phyloP scores from a whole-genome alignment of 371 early-diverging fungal genomes.

The Mortierella sp. region DNA sequence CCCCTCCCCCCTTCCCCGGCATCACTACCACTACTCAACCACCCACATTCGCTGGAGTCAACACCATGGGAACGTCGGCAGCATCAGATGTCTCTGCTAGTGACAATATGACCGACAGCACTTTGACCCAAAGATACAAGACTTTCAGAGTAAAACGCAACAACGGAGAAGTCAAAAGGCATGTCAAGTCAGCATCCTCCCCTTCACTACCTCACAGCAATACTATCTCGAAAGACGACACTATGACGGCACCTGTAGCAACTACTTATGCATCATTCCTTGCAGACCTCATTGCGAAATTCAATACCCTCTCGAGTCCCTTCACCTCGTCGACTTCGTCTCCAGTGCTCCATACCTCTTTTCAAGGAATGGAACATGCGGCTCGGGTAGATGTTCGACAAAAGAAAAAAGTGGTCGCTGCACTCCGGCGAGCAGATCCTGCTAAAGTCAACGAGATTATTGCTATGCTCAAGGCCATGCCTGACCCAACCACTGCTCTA shows the following conservation, averaged over 20 bases:
- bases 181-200: slow-evolving; percentile 14
- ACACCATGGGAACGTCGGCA: slow-evolving; percentile 23
- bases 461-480: slow-evolving; percentile 53
- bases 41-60: slow-evolving; percentile 16
- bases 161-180: not conserved
- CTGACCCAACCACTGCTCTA: slow-evolving; percentile 43
- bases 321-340: slow-evolving; percentile 22
- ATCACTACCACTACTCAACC: slow-evolving; percentile 2
- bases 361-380: slow-evolving; percentile 13
- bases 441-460: slow-evolving; percentile 47
- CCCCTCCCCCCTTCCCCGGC: not conserved
- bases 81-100: not conserved
- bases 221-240: not conserved
- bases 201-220: not conserved
- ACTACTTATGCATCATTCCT: slow-evolving; percentile 29
- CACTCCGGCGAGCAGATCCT: slow-evolving; percentile 43
- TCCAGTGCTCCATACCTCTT: too few relatives aligned
- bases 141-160: not conserved
- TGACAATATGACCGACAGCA: not conserved
- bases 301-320: slow-evolving; percentile 34
- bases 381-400: slow-evolving; percentile 37
- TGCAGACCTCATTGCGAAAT: slow-evolving; percentile 27
- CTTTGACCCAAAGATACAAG: not conserved
- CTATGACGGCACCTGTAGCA: not conserved
- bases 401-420: slow-evolving; percentile 51